These are phyloP conservation scores for Podaxis sp. DNA, from an alignment of 768 basidiomycete species.

Conservation along the genomic window DNA sequence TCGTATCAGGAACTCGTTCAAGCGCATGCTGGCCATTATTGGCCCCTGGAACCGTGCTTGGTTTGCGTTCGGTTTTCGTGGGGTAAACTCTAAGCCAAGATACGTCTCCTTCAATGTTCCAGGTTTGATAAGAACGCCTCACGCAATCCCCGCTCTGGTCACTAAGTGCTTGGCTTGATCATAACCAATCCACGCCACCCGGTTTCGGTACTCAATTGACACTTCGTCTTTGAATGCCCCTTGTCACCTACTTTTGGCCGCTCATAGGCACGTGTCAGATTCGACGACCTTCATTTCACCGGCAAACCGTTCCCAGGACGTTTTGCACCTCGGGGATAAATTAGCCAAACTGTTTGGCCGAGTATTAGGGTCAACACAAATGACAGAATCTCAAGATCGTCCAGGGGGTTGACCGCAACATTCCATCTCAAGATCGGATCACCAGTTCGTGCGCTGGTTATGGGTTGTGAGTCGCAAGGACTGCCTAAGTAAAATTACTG, in stretches of 20 bases:
- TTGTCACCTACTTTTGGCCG: background rate
- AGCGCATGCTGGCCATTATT: background rate
- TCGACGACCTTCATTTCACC: background rate
- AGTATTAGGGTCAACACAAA: background rate
- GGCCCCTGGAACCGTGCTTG: conserved; percentile 1
- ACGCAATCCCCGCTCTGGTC: background rate
- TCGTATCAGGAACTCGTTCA: background rate
- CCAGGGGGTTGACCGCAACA: background rate
- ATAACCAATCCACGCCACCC: background rate
- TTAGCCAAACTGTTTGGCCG: background rate
- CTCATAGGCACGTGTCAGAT: background rate
- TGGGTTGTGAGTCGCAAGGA: background rate
- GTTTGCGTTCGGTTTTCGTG: background rate
- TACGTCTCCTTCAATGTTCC: background rate
- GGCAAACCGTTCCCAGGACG: background rate
- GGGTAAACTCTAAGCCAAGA: background rate
- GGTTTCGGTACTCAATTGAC: background rate
- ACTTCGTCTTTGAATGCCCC: background rate
- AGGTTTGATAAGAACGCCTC: background rate
- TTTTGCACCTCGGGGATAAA: conserved; percentile 7
- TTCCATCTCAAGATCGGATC: conserved; percentile 9
- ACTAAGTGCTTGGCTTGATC: background rate
- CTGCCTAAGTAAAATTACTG: background rate
- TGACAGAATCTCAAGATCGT: background rate
- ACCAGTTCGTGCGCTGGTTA: background rate